Percentiles rank a stretch among this genome's conserved stretches.
phyloP scores from a whole-genome alignment of 805 yeast species.

The Saccharomyces mikatae region DNA sequence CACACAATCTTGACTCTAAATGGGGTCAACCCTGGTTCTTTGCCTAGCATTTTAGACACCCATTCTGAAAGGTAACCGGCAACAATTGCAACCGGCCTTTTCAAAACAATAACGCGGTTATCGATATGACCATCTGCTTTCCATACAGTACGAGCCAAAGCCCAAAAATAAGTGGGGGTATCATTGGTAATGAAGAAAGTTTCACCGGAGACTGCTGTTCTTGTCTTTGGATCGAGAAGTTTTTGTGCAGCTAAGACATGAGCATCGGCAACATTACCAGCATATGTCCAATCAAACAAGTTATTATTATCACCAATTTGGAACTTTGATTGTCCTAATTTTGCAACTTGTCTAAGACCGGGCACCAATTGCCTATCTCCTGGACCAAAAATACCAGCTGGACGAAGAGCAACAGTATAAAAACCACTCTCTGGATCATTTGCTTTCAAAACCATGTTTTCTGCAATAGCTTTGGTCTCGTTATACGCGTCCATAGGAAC shows the following conservation, averaged over 20 bases:
- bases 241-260: slow-evolving; percentile 88
- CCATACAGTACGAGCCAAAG: slow-evolving; percentile 94
- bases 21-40: slow-evolving; percentile 91
- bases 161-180: slow-evolving; percentile 93
- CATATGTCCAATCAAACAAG: slow-evolving; percentile 93
- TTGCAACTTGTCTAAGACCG: slow-evolving; percentile 75
- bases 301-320: slow-evolving; percentile 94
- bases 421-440: slow-evolving; percentile 50
- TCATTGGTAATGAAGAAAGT: slow-evolving; percentile 88
- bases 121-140: slow-evolving; percentile 88
- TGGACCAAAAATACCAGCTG: slow-evolving; percentile 98
- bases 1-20: slow-evolving; percentile 89
- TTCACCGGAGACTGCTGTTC: slow-evolving; percentile 63
- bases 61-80: slow-evolving; percentile 78
- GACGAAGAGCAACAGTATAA: slow-evolving; percentile 80
- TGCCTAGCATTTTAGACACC: slow-evolving; percentile 60
- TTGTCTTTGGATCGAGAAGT: slow-evolving; percentile 41
- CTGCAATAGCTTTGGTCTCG: slow-evolving; percentile 90
- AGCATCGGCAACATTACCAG: slow-evolving; percentile 96
- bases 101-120: slow-evolving; percentile 56
- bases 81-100: slow-evolving; percentile 66
- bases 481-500: slow-evolving; percentile 95
- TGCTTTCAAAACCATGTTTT: slow-evolving; percentile 66
- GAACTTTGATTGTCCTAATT: slow-evolving; percentile 77
- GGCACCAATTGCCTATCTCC: slow-evolving; percentile 97